phyloP scores from a whole-genome alignment of 768 basidiomycete genomes.

The Imleria badia region DNA sequence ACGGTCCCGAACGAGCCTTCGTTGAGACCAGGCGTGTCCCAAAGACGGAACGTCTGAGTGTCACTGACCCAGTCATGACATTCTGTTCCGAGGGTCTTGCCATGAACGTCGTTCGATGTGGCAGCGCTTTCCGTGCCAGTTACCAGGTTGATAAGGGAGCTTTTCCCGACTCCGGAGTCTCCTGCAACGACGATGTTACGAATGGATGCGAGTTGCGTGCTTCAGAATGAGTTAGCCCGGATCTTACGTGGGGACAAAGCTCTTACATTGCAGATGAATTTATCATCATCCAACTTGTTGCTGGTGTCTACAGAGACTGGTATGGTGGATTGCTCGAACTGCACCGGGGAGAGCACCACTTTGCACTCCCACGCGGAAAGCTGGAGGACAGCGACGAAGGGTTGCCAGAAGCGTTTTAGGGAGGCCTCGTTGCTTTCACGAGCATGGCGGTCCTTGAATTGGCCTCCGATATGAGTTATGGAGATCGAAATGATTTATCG shows the following conservation, averaged over 20 bases:
- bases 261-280: constrained; percentile 5
- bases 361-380: not conserved
- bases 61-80: constrained; percentile 16
- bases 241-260: not conserved
- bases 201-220: constrained; percentile 11
- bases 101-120: constrained; percentile 22
- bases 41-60: constrained; percentile 25
- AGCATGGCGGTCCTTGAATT: constrained; percentile 19
- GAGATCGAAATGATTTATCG: constrained; percentile 23
- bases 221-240: constrained; percentile 7
- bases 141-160: constrained; percentile 31
- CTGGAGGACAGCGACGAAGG: constrained; percentile 3
- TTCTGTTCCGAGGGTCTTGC: constrained; percentile 22
- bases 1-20: constrained; percentile 27
- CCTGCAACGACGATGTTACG: constrained; percentile 31
- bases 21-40: constrained; percentile 33
- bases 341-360: not conserved
- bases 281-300: constrained; percentile 6
- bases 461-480: constrained; percentile 11
- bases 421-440: constrained; percentile 25
- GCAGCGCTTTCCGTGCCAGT: constrained; percentile 21
- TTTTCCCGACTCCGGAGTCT: constrained; percentile 33
- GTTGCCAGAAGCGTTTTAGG: constrained; percentile 6
- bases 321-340: not conserved
- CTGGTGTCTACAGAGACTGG: not conserved